Percentiles rank a stretch among this genome's conserved stretches.
phyloP scores from a whole-genome alignment of 2,329 filamentous ascomycete species.

The Cryphonectria radicalis region DNA sequence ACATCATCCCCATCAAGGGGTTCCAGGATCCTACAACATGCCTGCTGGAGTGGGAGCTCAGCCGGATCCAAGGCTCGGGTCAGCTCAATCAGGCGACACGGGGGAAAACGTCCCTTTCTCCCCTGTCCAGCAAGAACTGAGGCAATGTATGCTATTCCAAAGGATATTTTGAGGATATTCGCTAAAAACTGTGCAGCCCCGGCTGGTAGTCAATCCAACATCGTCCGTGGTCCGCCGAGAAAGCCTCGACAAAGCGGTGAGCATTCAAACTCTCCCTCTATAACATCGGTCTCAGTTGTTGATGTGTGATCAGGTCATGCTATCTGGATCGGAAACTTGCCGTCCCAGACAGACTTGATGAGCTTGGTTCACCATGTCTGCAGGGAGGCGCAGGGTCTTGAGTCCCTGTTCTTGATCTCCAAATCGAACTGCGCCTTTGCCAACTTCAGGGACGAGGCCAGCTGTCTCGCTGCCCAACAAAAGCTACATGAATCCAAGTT shows the following conservation, averaged over 20 bases:
- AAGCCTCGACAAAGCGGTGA: conserved; percentile 66
- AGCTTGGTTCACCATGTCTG: conserved; percentile 91
- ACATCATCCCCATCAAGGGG: conserved; percentile 40
- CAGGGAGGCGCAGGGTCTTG: conserved; percentile 74
- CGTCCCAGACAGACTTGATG: conserved; percentile 79
- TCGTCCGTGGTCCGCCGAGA: conserved; percentile 58
- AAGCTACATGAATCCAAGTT: conserved; percentile 92
- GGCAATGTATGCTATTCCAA: conserved; percentile 27
- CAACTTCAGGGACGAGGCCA: conserved; percentile 83
- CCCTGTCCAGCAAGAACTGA: conserved; percentile 23
- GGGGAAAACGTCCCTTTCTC: conserved; percentile 14
- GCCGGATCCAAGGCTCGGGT: conserved; percentile 35
- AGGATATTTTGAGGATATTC: not conserved
- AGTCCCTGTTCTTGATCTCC: conserved; percentile 91
- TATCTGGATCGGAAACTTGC: conserved; percentile 94
- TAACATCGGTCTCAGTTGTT: not conserved
- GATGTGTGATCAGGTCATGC: conserved; percentile 68
- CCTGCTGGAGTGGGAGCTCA: conserved; percentile 32
- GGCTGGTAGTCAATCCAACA: conserved; percentile 42
- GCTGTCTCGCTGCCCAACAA: conserved; percentile 76
- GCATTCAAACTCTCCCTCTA: conserved; percentile 33
- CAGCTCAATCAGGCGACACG: conserved; percentile 29
- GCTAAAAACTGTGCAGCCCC: conserved; percentile 25
- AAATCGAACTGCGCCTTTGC: conserved; percentile 98
- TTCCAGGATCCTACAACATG: conserved; percentile 44